Conservation (phyloP, 2,329 filamentous ascomycete species). For the Colletotrichum sp. region DNA sequence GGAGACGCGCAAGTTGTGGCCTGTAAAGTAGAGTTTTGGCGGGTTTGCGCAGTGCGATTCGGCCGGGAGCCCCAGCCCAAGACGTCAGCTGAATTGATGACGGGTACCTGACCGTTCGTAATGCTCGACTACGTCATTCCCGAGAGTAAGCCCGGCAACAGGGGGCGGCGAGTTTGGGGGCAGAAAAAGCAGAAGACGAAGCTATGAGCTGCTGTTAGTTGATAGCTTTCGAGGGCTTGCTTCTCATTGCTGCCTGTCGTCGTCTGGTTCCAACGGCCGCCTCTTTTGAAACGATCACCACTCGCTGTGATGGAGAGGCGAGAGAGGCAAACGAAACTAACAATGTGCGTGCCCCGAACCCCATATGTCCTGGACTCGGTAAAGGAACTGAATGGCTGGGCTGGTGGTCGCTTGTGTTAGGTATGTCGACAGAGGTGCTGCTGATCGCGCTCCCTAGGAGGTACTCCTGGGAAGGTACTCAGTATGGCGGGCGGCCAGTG, state of each 20-base stretch:
- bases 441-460: background rate
- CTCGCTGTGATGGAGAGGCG: background rate
- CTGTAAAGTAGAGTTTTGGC: background rate
- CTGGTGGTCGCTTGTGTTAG: background rate
- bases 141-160: conserved; percentile 1
- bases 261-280: background rate
- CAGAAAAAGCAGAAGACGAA: background rate
- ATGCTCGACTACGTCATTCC: conserved; percentile 18
- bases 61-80: background rate
- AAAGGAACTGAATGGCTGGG: background rate
- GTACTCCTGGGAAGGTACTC: background rate
- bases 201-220: background rate
- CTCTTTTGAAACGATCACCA: background rate
- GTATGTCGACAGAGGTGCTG: background rate
- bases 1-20: background rate
- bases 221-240: background rate
- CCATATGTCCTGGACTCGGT: background rate
- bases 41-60: background rate
- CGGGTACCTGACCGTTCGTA: conserved; percentile 16
- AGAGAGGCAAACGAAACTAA: background rate
- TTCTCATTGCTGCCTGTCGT: background rate
- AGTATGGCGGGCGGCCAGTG: background rate
- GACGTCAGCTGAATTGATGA: conserved; percentile 13
- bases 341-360: background rate
- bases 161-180: background rate